phyloP scores from a whole-genome alignment of 2,329 filamentous ascomycete genomes.

The Paecilomyces fulvus region DNA sequence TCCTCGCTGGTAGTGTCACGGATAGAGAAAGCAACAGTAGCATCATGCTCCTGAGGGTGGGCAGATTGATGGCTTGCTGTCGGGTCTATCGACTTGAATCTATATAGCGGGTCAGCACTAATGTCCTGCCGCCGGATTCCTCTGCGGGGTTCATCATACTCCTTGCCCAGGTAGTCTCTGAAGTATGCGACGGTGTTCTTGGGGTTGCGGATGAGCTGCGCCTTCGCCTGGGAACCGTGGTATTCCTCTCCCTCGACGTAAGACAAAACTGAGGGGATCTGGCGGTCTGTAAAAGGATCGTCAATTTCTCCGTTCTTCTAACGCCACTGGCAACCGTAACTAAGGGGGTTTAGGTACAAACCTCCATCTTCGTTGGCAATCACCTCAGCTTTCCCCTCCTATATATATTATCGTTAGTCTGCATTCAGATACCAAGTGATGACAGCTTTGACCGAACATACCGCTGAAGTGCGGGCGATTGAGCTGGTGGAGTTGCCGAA shows the following conservation, averaged over 20 bases:
- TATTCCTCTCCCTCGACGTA: conserved; percentile 96
- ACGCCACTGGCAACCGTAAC: neutral
- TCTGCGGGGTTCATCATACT: conserved; percentile 47
- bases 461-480: conserved; percentile 73
- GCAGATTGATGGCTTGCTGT: conserved; percentile 90
- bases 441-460: conserved; percentile 24
- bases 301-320: neutral
- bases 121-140: neutral
- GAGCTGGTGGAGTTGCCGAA: conserved; percentile 99
- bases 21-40: conserved; percentile 70
- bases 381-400: conserved; percentile 91
- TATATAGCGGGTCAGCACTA: conserved; percentile 18
- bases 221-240: conserved; percentile 90
- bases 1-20: conserved; percentile 63
- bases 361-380: conserved; percentile 99
- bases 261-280: conserved; percentile 89
- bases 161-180: conserved; percentile 89
- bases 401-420: conserved; percentile 9
- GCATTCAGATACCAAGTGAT: conserved; percentile 1
- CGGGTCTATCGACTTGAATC: conserved; percentile 91
- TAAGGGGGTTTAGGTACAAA: conserved; percentile 37
- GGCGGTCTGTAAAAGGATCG: conserved; percentile 58
- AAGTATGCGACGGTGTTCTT: conserved; percentile 93
- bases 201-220: conserved; percentile 83
- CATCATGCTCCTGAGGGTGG: conserved; percentile 69